Evolutionary conservation across 805 yeast species (phyloP), one percentile per base, ranked within the genome.

Genomic region (Suhomyces prunicola): DNA sequence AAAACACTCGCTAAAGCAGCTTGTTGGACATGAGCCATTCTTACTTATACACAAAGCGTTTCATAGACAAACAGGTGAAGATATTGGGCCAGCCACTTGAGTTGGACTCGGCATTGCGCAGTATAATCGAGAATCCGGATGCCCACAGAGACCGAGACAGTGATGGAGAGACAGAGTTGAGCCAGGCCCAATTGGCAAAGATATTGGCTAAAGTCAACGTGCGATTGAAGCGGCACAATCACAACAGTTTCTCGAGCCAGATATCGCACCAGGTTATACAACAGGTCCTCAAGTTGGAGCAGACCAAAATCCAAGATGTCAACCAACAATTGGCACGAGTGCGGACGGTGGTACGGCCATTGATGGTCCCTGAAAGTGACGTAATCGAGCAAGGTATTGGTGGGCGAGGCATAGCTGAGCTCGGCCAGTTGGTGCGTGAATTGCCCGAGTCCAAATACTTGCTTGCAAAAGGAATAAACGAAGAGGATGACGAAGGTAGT

Each of bases 401-500:
- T 12, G 12, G 42, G 12, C 50, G 27, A 8, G 52, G 53, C 5
- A 31, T 35, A 22, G 54, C 51, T 17, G 53, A 63, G 24, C 42
- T 69, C 9, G 61, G 56, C 23, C 56, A 57, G 5, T 57, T 74
- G 54, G 60, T 69, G 8, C 46, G 51, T 1, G 71, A 67, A 45
- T 59, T 74, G 33, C 79, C 79, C 2, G 73, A 71, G 46, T 53
- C 67, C 8, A 64, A 63, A 52, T 68, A 71, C 51, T 60, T 74
- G 46, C 66, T 47, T 60, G 50, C 53, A 12, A 42, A 47, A n/a
- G 54, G 31, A 2, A 24, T 24, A 13, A 36, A 31, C 13, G 41
- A 41, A n/a, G 42, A 48, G 5, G 41, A 48, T 5, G 54, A 44
- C 10, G 60, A 50, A 2, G 57, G 51, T 1, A 53, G n/a, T 12